Evolutionary conservation across 1,284 basidiomycete genomes (phyloP).

Genomic region (Cryptococcus wingfieldii): DNA sequence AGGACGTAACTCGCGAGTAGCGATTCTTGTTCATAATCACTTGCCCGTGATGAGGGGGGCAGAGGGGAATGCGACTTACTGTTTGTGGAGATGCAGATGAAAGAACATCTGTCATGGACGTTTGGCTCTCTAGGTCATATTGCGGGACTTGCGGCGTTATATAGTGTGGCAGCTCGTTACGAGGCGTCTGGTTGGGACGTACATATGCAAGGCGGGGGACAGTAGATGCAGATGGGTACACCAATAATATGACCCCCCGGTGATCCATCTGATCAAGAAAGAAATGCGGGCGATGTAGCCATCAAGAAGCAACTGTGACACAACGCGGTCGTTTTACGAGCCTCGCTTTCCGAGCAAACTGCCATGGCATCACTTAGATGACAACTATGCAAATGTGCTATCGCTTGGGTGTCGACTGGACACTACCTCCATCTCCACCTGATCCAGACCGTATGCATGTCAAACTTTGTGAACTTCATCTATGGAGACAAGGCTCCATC

Average conservation of each 20-base stretch:
- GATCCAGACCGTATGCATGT: not conserved
- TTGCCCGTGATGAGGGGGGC: constrained; percentile 9
- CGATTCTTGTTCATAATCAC: constrained; percentile 48
- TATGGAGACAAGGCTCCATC: not conserved
- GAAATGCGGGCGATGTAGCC: too few relatives aligned
- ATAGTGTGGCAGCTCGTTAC: not conserved
- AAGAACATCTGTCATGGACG: not conserved
- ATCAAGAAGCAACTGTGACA: too few relatives aligned
- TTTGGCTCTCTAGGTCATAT: not conserved
- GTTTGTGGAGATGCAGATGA: not conserved
- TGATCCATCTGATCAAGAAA: too few relatives aligned
- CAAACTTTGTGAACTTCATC: not conserved
- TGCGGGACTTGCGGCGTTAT: not conserved
- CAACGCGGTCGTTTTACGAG: too few relatives aligned
- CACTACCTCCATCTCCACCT: too few relatives aligned
- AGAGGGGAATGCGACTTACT: not conserved
- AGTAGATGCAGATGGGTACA: too few relatives aligned
- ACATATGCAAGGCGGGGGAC: too few relatives aligned
- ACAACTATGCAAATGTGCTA: too few relatives aligned
- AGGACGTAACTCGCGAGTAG: constrained; percentile 43
- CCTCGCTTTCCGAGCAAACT: not conserved
- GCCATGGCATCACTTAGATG: too few relatives aligned
- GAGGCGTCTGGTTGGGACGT: too few relatives aligned
- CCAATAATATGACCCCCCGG: too few relatives aligned
- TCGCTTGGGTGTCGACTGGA: too few relatives aligned